These are phyloP conservation scores for Debaryomyces hansenii DNA, from an alignment of 805 yeast genomes.

Conservation along the genomic window DNA sequence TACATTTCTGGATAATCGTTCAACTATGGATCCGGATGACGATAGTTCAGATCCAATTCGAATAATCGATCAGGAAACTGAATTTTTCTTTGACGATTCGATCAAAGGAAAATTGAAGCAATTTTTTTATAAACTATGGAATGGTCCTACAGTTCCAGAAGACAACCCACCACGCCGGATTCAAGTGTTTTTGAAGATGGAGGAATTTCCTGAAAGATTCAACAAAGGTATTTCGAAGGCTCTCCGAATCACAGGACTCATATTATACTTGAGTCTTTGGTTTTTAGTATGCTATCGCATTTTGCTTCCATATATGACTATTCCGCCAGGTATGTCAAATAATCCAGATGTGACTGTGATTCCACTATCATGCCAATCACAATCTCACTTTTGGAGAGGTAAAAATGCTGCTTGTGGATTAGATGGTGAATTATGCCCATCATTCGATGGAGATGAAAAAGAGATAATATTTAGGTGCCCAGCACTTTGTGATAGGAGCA, in stretches of 20 bases:
- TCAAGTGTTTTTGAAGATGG: slow-evolving; percentile 19
- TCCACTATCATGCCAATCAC: slow-evolving; percentile 50
- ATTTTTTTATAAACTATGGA: slow-evolving; percentile 43
- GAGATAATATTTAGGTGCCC: slow-evolving; percentile 74
- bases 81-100: slow-evolving; percentile 1
- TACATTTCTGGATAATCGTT: background rate
- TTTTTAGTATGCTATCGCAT: slow-evolving; percentile 34
- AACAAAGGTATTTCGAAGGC: slow-evolving; percentile 22
- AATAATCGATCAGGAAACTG: background rate
- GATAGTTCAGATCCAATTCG: background rate
- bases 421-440: slow-evolving; percentile 59
- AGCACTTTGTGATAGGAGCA: slow-evolving; percentile 77
- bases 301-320: slow-evolving; percentile 46
- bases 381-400: slow-evolving; percentile 65
- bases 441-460: slow-evolving; percentile 38
- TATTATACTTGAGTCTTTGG: slow-evolving; percentile 50
- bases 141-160: slow-evolving; percentile 51
- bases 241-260: slow-evolving; percentile 27
- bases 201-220: slow-evolving; percentile 44
- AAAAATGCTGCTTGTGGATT: slow-evolving; percentile 76
- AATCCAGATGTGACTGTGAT: slow-evolving; percentile 29
- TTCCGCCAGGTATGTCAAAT: slow-evolving; percentile 32
- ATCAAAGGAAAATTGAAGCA: slow-evolving; percentile 6
- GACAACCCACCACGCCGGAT: slow-evolving; percentile 50
- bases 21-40: background rate